Base-by-base conservation (phyloP, 1,139 yeast genomes). In the Diutina rugosa region DNA sequence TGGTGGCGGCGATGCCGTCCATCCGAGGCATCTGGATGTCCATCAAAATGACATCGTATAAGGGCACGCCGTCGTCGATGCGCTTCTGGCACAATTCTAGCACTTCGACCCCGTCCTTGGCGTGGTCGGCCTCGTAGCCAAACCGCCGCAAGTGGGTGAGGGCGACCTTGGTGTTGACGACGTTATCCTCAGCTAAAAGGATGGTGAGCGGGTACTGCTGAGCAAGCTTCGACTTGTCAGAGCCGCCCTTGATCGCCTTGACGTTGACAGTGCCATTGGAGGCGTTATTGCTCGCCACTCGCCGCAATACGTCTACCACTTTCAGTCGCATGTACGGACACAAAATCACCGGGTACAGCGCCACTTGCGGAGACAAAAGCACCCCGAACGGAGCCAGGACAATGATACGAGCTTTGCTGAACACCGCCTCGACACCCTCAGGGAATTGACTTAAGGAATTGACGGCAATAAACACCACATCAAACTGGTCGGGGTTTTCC, bases 1-100 rank as follows among this genome's bases (percentile, higher is more conserved):
- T 64, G 0, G 81, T 75, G 0, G 81, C 76, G 8, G 78, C 76
- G 49, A 77, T 75, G 0, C 82, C 82, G 58, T 79, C 82, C 65
- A 76, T 78, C 26, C 75, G 67, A 2, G 84, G 84, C 80, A 79
- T 77, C 62, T 79, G 84, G 55, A 79, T 78, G 63, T 79, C 84
- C 82, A 79, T 78, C 57, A 79, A 67, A 3, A 79, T 72, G 54
- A 78, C 72, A 63, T 80, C 81, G 62, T 78, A 79, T 65, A 70
- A 70, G 9, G 53, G 53, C 51, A 67, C 68, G 29, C 72, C 73
- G 57, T 65, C 65, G 10, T 63, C 64, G 48, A 69, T 65, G 32
- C 62, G 57, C 6, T 51, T 61, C 51, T 67, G 63, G 59, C 79
- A 77, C 63, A 67, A 72, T 54, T 73, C 76, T 18, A 79, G 60